Percentiles rank a stretch among this genome's conserved stretches.
Conservation (phyloP, 257 asterid species). For the Solanum chilense region DNA sequence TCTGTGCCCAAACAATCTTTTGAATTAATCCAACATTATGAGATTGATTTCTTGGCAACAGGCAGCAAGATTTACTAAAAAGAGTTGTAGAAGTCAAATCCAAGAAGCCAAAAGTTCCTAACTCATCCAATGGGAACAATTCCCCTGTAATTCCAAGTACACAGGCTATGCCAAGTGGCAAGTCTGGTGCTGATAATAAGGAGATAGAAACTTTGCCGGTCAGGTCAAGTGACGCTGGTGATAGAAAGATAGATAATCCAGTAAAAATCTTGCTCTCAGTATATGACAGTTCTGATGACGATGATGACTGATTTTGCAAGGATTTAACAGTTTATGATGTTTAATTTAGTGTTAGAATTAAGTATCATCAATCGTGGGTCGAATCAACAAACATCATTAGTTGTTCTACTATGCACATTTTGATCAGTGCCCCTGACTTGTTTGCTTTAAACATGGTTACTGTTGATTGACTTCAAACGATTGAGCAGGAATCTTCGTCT, state of each 20-base stretch:
- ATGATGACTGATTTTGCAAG: constrained; percentile 44
- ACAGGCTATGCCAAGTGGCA: constrained; percentile 20
- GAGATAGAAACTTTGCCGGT: constrained; percentile 16
- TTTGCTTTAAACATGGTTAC: background rate
- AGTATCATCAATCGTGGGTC: background rate
- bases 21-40: background rate
- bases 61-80: constrained; percentile 92
- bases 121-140: constrained; percentile 16
- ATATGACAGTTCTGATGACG: constrained; percentile 81
- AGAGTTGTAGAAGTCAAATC: constrained; percentile 92
- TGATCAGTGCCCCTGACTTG: background rate
- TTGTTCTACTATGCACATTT: background rate
- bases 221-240: constrained; percentile 14
- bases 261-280: constrained; percentile 65
- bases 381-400: background rate
- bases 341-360: background rate
- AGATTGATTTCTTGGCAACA: constrained; percentile 7
- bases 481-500: background rate
- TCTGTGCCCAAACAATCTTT: background rate
- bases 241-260: constrained; percentile 46
- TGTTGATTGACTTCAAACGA: background rate
- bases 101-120: constrained; percentile 43
- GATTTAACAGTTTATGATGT: background rate
- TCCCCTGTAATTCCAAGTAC: constrained; percentile 9
- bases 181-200: constrained; percentile 13